Percentiles rank a stretch among this genome's conserved stretches.
Conservation (phyloP, 2,329 filamentous ascomycete genomes). For the Diaporthe amygdali region DNA sequence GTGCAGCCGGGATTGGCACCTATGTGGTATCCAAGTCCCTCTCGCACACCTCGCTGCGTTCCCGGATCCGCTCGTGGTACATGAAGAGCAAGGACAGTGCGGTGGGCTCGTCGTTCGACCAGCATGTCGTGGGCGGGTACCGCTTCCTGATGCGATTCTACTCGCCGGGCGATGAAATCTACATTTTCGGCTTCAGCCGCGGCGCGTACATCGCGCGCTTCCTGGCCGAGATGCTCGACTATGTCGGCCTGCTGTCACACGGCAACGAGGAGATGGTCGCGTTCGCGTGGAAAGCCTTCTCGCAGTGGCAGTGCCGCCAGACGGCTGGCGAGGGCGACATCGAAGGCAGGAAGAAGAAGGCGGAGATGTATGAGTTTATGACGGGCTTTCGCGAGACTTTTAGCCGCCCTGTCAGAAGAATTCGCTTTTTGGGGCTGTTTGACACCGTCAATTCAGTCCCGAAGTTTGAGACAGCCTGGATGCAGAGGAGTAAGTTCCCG, state of each 20-base stretch:
- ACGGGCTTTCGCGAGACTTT: constrained; percentile 83
- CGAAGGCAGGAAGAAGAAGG: constrained; percentile 51
- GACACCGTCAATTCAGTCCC: constrained; percentile 85
- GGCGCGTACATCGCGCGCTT: constrained; percentile 78
- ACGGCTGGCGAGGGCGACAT: constrained; percentile 48
- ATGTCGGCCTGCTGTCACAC: constrained; percentile 77
- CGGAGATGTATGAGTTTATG: constrained; percentile 76
- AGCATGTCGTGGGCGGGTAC: constrained; percentile 85
- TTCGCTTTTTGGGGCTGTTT: constrained; percentile 79
- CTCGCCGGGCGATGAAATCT: constrained; percentile 67
- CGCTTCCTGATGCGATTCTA: constrained; percentile 80
- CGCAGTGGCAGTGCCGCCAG: constrained; percentile 71
- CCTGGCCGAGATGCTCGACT: constrained; percentile 83
- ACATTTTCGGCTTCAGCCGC: constrained; percentile 76
- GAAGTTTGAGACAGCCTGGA: constrained; percentile 76
- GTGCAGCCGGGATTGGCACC: constrained; percentile 70
- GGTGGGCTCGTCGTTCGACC: constrained; percentile 78
- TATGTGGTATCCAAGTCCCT: constrained; percentile 69
- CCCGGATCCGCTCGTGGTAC: constrained; percentile 70
- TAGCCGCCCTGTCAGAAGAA: constrained; percentile 73
- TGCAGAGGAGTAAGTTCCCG: constrained; percentile 79
- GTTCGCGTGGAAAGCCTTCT: constrained; percentile 85
- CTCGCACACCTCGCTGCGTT: constrained; percentile 59
- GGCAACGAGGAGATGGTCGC: constrained; percentile 86
- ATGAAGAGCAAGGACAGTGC: constrained; percentile 79